Base-by-base conservation (phyloP, 352 stramenopile genomes). In the Saprolegnia parasitica region DNA sequence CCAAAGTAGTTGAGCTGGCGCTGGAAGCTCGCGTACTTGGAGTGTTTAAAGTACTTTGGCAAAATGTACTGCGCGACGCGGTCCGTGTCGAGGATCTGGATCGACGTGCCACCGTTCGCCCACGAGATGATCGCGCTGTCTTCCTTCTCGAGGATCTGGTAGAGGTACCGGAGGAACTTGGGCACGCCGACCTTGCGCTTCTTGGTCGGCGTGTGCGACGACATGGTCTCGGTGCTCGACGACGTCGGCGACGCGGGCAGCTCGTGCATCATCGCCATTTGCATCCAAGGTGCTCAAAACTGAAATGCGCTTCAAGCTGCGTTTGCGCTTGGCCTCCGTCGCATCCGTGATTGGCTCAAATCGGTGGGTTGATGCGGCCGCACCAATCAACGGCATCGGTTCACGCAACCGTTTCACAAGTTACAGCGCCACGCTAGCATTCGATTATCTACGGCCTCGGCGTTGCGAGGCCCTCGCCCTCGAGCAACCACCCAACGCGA, bases 1-100 rank as follows among this genome's bases (percentile, higher is more conserved):
- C 78, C 83, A 81, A 98, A 98, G 73, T 98, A 96, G 75, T 96
- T 97, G 54, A 98, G 79, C 73, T 98, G 90, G 49, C 92, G 81
- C 71, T 96, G 88, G 65, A 98, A 93, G 54, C 88, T 96, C 60
- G 92, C 89, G 73, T 96, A 98, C 67, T 92, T 96, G 54, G 81
- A 79, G 72, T 98, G 90, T 66, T 97, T 97, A 71, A 98, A 98
- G 77, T 97, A 98, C 65, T 91, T 89, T 21, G 92, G 89, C 20
- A 98, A 15, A 71, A 70, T 64, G 74, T 88, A 79, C 18, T 89
- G 56, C 54, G 86, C 78, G 9, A 89, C 79, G 13, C 79, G 80
- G 56, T 80, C 75, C 39, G 76, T 87, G 71, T 87, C 68, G 64
- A 82, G 79, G 70, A 92, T 83, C 73, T 90, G 79, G 68, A 94